A percentile compares a stretch with the other conserved stretches of the same genome.
Evolutionary conservation across 768 basidiomycete genomes (phyloP).

Genomic region (Chiua virens): DNA sequence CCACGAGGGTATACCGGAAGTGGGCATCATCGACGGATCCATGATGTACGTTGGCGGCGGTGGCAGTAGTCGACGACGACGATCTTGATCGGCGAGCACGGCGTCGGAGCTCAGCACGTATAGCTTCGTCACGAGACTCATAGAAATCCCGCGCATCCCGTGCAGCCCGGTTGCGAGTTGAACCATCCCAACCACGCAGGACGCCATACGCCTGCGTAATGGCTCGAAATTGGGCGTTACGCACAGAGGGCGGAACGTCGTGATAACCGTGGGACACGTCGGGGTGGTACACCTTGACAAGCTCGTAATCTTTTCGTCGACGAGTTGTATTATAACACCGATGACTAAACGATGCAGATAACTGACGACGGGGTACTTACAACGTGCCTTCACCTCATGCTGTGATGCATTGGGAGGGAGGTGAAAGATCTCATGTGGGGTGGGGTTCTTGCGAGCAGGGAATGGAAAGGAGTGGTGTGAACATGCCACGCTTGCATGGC

Average conservation of each 20-base stretch:
- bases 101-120: constrained; percentile 52
- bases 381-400: constrained; percentile 63
- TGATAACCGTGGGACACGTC: constrained; percentile 50
- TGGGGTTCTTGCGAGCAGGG: constrained; percentile 52
- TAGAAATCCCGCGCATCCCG: neutral
- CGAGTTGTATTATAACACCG: too few relatives aligned
- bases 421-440: constrained; percentile 75
- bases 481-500: constrained; percentile 13
- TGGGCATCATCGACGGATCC: neutral
- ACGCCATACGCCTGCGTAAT: constrained; percentile 65
- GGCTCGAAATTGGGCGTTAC: constrained; percentile 62
- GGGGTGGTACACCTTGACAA: constrained; percentile 71
- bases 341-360: too few relatives aligned
- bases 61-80: constrained; percentile 26
- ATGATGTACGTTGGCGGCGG: neutral
- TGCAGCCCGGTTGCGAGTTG: neutral
- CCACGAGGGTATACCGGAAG: constrained; percentile 13
- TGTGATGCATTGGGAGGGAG: constrained; percentile 54
- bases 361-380: constrained; percentile 37
- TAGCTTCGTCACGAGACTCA: constrained; percentile 35
- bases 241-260: constrained; percentile 39
- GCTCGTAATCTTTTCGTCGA: constrained; percentile 59
- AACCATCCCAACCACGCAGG: constrained; percentile 15
- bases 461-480: constrained; percentile 41
- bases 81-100: constrained; percentile 33